Conservation (phyloP, 805 yeast genomes). For the Candida methanosorbosa region DNA sequence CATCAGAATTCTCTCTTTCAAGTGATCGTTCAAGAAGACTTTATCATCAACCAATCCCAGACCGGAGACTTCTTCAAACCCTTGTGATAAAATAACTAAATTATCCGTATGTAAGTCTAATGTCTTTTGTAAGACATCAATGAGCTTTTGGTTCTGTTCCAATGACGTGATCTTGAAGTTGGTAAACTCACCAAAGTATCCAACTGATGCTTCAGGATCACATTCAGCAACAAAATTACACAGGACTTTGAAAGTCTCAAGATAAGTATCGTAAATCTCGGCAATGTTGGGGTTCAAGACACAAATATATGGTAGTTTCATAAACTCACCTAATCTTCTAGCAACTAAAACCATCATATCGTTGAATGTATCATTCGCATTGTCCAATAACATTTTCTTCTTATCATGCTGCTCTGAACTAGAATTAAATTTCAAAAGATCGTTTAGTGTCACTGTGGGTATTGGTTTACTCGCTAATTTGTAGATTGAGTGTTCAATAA, state of each 20-base stretch:
- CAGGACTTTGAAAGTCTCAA: slow-evolving; percentile 54
- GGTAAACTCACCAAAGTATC: slow-evolving; percentile 17
- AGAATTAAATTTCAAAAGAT: slow-evolving; percentile 37
- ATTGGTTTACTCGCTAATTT: slow-evolving; percentile 45
- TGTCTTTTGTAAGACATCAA: slow-evolving; percentile 44
- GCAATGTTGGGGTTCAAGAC: slow-evolving; percentile 83
- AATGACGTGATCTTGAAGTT: slow-evolving; percentile 27
- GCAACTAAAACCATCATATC: slow-evolving; percentile 56
- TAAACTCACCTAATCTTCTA: slow-evolving; percentile 58
- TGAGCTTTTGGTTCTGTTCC: slow-evolving; percentile 47
- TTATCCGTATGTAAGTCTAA: slow-evolving; percentile 79
- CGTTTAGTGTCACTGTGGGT: slow-evolving; percentile 44
- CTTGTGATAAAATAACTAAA: slow-evolving; percentile 71
- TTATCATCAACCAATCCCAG: slow-evolving; percentile 17
- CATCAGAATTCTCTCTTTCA: slow-evolving; percentile 80
- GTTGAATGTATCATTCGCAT: slow-evolving; percentile 50
- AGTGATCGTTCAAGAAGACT: slow-evolving; percentile 61
- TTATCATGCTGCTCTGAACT: slow-evolving; percentile 18
- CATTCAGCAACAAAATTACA: slow-evolving; percentile 23
- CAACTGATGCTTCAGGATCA: slow-evolving; percentile 20
- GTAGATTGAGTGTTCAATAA: slow-evolving; percentile 47
- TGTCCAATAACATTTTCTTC: slow-evolving; percentile 26
- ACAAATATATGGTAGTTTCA: slow-evolving; percentile 74
- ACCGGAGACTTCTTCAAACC: slow-evolving; percentile 53
- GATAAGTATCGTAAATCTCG: slow-evolving; percentile 63